A percentile compares a stretch with the other conserved stretches of the same genome.
phyloP scores from a whole-genome alignment of 2,329 filamentous ascomycete species.

The Xylariaceae sp. region DNA sequence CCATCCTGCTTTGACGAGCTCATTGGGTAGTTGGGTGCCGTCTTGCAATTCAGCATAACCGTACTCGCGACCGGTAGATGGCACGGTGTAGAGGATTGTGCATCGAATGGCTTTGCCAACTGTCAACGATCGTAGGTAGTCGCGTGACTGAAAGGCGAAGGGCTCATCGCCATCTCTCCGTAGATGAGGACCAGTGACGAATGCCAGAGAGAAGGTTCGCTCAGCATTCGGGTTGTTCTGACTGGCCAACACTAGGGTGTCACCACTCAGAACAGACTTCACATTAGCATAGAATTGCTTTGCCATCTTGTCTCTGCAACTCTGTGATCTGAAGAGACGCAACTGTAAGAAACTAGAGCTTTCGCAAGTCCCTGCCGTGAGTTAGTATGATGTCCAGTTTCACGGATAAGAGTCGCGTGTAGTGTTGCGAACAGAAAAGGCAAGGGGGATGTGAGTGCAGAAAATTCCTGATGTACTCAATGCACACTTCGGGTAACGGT shows the following conservation, averaged over 20 bases:
- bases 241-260: conserved; percentile 80
- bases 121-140: conserved; percentile 76
- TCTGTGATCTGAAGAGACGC: conserved; percentile 20
- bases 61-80: conserved; percentile 81
- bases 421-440: neutral
- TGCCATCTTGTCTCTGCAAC: conserved; percentile 43
- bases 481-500: neutral
- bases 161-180: conserved; percentile 87
- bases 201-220: conserved; percentile 83
- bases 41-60: conserved; percentile 72
- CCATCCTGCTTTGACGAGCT: conserved; percentile 83
- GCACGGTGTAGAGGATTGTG: conserved; percentile 80
- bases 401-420: neutral
- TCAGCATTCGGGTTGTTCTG: conserved; percentile 77
- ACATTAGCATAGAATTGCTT: conserved; percentile 65
- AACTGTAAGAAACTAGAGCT: conserved; percentile 14
- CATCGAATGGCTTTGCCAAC: conserved; percentile 87
- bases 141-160: conserved; percentile 89
- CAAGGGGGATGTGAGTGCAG: neutral
- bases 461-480: neutral
- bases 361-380: conserved; percentile 18
- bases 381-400: conserved; percentile 15
- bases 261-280: conserved; percentile 91
- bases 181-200: conserved; percentile 81
- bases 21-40: conserved; percentile 73